Evolutionary conservation across 2,329 filamentous ascomycete genomes (phyloP).

Genomic region (Fusarium austroafricanum): DNA sequence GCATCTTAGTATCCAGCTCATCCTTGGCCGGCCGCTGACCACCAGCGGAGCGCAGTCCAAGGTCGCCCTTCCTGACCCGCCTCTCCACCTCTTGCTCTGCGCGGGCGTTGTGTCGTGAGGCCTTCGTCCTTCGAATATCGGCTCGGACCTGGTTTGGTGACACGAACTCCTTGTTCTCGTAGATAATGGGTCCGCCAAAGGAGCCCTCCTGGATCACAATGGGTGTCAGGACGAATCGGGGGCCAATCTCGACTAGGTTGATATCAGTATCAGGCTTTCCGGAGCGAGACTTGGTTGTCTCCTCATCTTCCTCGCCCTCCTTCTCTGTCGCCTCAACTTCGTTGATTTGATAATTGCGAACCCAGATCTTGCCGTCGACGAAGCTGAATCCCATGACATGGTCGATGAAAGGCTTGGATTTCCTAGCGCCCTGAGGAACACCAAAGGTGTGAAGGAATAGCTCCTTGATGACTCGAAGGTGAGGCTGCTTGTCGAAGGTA

Average conservation of each 20-base stretch:
- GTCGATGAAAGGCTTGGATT: conserved; percentile 95
- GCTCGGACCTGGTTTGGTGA: conserved; percentile 93
- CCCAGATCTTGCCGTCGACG: conserved; percentile 94
- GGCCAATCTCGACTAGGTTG: conserved; percentile 90
- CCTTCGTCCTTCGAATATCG: conserved; percentile 81
- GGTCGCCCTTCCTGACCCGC: conserved; percentile 77
- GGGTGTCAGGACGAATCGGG: conserved; percentile 90
- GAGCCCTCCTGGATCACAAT: conserved; percentile 96
- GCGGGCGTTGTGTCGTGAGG: conserved; percentile 80
- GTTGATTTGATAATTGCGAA: conserved; percentile 92
- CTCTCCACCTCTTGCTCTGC: conserved; percentile 79
- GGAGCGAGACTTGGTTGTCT: conserved; percentile 54
- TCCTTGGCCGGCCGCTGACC: conserved; percentile 72
- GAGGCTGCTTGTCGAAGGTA: conserved; percentile 83
- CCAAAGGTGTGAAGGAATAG: conserved; percentile 91
- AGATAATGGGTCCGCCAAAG: conserved; percentile 96
- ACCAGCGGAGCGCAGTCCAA: conserved; percentile 78
- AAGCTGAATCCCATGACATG: conserved; percentile 93
- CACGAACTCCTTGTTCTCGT: conserved; percentile 97
- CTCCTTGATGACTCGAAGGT: conserved; percentile 87
- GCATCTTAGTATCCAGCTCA: conserved; percentile 78
- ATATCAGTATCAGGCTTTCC: conserved; percentile 74
- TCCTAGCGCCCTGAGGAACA: conserved; percentile 87
- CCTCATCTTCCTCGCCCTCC: conserved; percentile 56
- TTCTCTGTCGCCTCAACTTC: conserved; percentile 75